phyloP scores from a whole-genome alignment of 352 stramenopile genomes.

The Plasmopara viticola region DNA sequence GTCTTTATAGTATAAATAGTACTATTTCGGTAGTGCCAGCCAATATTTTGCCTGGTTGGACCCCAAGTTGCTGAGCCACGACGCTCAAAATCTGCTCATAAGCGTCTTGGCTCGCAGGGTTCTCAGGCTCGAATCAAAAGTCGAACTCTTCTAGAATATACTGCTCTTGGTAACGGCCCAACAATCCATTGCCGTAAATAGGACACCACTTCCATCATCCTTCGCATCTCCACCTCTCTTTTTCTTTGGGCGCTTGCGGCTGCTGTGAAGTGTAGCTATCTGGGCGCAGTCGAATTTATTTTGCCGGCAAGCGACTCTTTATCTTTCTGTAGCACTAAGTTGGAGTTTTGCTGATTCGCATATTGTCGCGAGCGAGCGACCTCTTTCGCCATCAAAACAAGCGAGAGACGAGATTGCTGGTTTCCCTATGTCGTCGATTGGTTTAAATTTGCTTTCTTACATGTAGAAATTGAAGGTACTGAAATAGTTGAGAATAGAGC shows the following conservation, averaged over 20 bases:
- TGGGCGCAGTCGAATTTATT: slow-evolving; percentile 69
- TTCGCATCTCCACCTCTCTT: slow-evolving; percentile 38
- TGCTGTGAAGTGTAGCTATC: slow-evolving; percentile 44
- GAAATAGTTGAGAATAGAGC: no score
- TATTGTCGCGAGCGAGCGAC: slow-evolving; percentile 87
- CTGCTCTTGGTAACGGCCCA: slow-evolving; percentile 37
- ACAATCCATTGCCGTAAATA: slow-evolving; percentile 51
- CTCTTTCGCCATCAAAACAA: slow-evolving; percentile 40
- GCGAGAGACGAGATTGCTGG: no score
- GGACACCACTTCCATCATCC: slow-evolving; percentile 23
- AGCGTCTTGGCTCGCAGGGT: slow-evolving; percentile 73
- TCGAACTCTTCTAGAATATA: slow-evolving; percentile 66
- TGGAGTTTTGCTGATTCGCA: slow-evolving; percentile 91
- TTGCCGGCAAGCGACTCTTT: slow-evolving; percentile 74
- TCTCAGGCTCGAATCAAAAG: slow-evolving; percentile 81
- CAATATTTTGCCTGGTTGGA: slow-evolving; percentile 88
- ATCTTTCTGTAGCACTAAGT: slow-evolving; percentile 91
- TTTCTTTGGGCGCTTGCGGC: slow-evolving; percentile 40
- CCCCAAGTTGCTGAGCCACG: slow-evolving; percentile 74
- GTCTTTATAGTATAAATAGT: slow-evolving; percentile 80
- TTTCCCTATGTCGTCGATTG: no score
- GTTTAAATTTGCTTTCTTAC: no score
- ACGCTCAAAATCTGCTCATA: slow-evolving; percentile 88
- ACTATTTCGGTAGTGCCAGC: slow-evolving; percentile 84
- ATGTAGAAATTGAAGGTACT: no score